These are phyloP conservation scores for Apiotrichum gracile DNA, from an alignment of 1,284 basidiomycete species.

Conservation along the genomic window DNA sequence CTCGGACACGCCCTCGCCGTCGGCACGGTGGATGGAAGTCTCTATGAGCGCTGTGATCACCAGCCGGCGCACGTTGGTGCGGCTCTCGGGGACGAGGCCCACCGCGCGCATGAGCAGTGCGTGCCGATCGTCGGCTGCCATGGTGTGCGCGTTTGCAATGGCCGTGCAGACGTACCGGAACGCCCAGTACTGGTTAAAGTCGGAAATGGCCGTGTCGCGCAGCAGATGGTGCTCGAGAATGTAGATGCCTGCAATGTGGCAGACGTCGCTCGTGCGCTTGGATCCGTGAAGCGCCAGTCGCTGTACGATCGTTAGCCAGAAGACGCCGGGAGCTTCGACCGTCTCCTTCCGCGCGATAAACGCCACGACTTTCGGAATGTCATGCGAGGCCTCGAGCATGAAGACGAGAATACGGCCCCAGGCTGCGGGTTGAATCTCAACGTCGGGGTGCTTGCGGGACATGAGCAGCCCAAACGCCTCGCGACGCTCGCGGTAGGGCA, in stretches of 20 bases:
- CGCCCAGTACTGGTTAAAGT: not conserved
- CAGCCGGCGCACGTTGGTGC: too few relatives aligned
- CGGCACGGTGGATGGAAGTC: not conserved
- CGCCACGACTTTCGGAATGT: not conserved
- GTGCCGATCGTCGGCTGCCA: not conserved
- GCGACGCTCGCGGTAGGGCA: not conserved
- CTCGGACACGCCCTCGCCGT: slow-evolving; percentile 1
- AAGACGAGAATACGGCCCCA: slow-evolving; percentile 2
- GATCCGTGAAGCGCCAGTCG: not conserved
- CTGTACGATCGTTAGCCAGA: not conserved
- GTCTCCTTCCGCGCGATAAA: not conserved
- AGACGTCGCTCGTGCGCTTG: not conserved
- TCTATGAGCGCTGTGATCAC: not conserved
- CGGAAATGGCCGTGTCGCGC: not conserved
- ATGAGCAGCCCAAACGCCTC: slow-evolving; percentile 1
- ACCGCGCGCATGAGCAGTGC: not conserved
- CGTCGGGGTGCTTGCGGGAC: not conserved
- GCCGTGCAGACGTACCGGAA: not conserved
- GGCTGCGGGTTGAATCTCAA: not conserved
- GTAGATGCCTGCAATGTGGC: not conserved
- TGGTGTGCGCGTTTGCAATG: not conserved
- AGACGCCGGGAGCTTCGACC: not conserved
- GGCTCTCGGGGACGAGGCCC: not conserved
- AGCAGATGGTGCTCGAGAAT: slow-evolving; percentile 1
- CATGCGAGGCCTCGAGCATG: slow-evolving; percentile 1